A percentile compares a stretch with the other conserved stretches of the same genome.
phyloP scores from a whole-genome alignment of 352 stramenopile genomes.

The Pythium monospermum region DNA sequence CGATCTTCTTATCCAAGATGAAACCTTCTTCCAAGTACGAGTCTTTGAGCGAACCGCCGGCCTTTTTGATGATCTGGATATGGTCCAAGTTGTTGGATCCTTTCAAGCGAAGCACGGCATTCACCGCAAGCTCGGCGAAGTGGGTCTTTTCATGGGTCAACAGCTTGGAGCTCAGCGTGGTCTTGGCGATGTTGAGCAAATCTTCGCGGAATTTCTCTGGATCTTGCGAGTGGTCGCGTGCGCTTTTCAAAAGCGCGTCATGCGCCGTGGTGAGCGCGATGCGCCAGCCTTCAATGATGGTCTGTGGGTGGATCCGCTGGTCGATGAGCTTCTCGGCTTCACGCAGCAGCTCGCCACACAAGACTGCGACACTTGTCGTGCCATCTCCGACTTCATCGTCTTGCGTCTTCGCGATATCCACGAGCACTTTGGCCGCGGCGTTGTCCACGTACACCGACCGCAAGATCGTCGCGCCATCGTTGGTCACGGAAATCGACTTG shows the following conservation, averaged over 20 bases:
- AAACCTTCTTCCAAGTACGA: constrained; percentile 99
- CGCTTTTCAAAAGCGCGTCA: no score
- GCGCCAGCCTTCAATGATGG: constrained; percentile 96
- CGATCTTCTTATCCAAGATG: constrained; percentile 96
- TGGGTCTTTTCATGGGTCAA: constrained; percentile 98
- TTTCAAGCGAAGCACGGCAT: constrained; percentile 96
- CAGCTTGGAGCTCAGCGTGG: constrained; percentile 98
- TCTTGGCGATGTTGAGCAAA: constrained; percentile 92
- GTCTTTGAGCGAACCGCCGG: constrained; percentile 93
- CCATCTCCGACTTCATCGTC: constrained; percentile 99
- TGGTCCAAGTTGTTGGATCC: constrained; percentile 96
- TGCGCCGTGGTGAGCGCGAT: no score
- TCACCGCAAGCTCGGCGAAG: constrained; percentile 94
- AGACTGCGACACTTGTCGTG: constrained; percentile 99
- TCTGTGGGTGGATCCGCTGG: constrained; percentile 97
- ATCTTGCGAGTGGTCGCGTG: no score
- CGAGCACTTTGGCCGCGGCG: constrained; percentile 99
- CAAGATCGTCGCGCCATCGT: constrained; percentile 99
- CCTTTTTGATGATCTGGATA: constrained; percentile 99
- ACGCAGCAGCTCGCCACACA: constrained; percentile 97
- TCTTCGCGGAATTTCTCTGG: no score
- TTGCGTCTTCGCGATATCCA: constrained; percentile 98
- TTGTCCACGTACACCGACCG: constrained; percentile 98
- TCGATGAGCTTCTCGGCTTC: constrained; percentile 96
- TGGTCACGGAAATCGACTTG: constrained; percentile 99